A percentile compares a stretch with the other conserved stretches of the same genome.
phyloP scores from a whole-genome alignment of 306 rosid species.

The Vicia faba region DNA sequence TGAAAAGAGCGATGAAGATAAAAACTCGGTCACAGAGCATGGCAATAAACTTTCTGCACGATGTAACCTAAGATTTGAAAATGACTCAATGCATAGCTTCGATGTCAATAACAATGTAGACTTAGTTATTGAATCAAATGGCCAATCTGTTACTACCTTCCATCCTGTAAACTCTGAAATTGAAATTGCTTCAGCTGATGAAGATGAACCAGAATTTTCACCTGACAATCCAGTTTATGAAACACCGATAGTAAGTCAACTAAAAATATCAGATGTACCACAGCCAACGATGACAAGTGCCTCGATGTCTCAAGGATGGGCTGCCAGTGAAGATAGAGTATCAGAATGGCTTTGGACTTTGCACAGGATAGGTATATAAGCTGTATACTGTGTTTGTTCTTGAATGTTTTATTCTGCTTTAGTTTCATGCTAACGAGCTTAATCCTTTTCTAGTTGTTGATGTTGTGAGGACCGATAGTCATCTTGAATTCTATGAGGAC shows the following conservation, averaged over 20 bases:
- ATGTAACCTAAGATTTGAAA: conserved; percentile 52
- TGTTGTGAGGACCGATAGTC: conserved; percentile 94
- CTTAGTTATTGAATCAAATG: conserved; percentile 65
- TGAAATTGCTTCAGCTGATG: conserved; percentile 56
- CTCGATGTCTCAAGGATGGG: conserved; percentile 49
- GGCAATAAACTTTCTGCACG: conserved; percentile 43
- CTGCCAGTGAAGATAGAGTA: conserved; percentile 58
- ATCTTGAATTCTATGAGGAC: conserved; percentile 89
- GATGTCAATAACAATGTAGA: conserved; percentile 70
- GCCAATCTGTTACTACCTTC: conserved; percentile 46
- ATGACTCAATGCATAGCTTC: conserved; percentile 72
- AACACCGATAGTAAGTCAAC: conserved; percentile 50
- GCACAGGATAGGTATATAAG: conserved; percentile 75
- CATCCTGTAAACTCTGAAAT: conserved; percentile 54
- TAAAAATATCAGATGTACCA: conserved; percentile 75
- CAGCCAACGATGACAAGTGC: conserved; percentile 50
- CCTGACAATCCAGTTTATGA: conserved; percentile 43
- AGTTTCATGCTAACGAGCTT: conserved; percentile 40
- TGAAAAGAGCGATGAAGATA: conserved; percentile 52
- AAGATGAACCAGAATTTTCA: conserved; percentile 46
- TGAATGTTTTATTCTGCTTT: conserved; percentile 25
- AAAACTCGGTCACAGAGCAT: conserved; percentile 42
- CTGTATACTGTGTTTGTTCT: conserved; percentile 12
- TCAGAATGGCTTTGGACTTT: conserved; percentile 99
- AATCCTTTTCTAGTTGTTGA: conserved; percentile 72